Conservation (phyloP, 768 basidiomycete species). For the Mycena chlorophos region DNA sequence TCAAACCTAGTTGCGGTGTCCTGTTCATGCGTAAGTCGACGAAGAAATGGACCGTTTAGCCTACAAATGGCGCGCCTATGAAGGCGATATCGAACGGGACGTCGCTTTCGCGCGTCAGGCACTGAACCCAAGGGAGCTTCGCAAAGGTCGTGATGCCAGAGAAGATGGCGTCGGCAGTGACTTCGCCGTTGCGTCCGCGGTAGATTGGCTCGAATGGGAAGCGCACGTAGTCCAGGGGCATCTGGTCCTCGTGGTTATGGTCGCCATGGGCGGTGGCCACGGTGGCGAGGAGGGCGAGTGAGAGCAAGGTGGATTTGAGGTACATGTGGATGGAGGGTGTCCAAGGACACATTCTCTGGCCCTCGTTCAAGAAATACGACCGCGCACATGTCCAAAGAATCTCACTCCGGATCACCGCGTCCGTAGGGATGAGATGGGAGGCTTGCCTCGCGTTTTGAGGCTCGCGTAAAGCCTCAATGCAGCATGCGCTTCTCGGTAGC, state of each 20-base stretch:
- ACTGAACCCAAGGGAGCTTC: constrained; percentile 81
- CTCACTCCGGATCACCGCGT: constrained; percentile 13
- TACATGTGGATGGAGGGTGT: constrained; percentile 23
- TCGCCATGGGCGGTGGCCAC: constrained; percentile 37
- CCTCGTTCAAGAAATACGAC: constrained; percentile 1
- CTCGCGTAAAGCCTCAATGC: constrained; percentile 1
- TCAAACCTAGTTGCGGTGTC: constrained; percentile 21
- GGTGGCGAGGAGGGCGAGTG: constrained; percentile 28
- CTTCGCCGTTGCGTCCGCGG: constrained; percentile 56
- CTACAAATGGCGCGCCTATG: constrained; percentile 75
- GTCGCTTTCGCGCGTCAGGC: constrained; percentile 63
- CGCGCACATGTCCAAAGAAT: constrained; percentile 3
- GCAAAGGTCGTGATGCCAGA: constrained; percentile 86
- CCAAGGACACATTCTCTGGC: constrained; percentile 2
- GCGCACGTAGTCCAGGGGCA: constrained; percentile 66
- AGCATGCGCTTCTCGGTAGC: constrained; percentile 9
- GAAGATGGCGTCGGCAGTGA: constrained; percentile 78
- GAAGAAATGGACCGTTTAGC: constrained; percentile 21
- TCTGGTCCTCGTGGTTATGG: constrained; percentile 49
- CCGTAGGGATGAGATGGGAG: constrained; percentile 2
- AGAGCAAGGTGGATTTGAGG: constrained; percentile 22
- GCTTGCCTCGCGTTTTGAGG: background rate
- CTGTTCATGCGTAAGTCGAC: constrained; percentile 1
- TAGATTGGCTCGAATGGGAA: constrained; percentile 65
- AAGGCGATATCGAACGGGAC: constrained; percentile 77